phyloP scores from a whole-genome alignment of 768 basidiomycete genomes.

The Kwoniella sp. region DNA sequence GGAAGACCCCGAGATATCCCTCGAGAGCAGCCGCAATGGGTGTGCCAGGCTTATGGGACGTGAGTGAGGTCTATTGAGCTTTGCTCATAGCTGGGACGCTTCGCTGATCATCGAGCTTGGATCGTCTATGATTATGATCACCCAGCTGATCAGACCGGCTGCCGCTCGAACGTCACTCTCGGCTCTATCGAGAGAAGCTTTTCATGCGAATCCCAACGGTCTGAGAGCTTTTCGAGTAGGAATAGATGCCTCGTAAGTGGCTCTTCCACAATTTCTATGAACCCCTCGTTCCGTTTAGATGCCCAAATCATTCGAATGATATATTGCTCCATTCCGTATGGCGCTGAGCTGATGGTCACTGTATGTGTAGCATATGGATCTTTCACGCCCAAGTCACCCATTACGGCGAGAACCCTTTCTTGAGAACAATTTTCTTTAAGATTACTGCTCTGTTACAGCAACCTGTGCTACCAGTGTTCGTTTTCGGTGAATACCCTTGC shows the following conservation, averaged over 20 bases:
- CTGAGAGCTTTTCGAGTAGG: conserved; percentile 77
- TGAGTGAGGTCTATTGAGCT: conserved; percentile 41
- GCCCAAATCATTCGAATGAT: no score
- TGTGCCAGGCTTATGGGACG: conserved; percentile 58
- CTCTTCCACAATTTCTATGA: no score
- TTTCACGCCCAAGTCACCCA: conserved; percentile 60
- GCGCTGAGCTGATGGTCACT: not conserved
- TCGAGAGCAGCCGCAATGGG: conserved; percentile 46
- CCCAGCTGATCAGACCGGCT: conserved; percentile 68
- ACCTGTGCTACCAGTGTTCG: conserved; percentile 83
- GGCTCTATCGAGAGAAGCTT: conserved; percentile 75
- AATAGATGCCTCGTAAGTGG: conserved; percentile 69
- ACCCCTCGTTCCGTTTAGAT: no score
- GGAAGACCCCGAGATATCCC: not conserved
- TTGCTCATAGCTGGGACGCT: no score
- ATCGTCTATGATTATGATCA: not conserved
- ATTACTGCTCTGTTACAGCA: conserved; percentile 71
- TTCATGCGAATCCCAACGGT: conserved; percentile 66
- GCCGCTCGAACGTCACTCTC: conserved; percentile 73
- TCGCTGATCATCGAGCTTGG: not conserved
- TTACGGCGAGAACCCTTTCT: conserved; percentile 78
- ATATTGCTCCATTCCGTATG: no score
- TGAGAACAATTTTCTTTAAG: conserved; percentile 81
- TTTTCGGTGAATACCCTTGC: conserved; percentile 66
- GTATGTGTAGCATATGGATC: conserved; percentile 54